Percentiles rank a stretch among this genome's conserved stretches.
phyloP scores from a whole-genome alignment of 2,329 filamentous ascomycete genomes.

The Apiospora malaysiana region DNA sequence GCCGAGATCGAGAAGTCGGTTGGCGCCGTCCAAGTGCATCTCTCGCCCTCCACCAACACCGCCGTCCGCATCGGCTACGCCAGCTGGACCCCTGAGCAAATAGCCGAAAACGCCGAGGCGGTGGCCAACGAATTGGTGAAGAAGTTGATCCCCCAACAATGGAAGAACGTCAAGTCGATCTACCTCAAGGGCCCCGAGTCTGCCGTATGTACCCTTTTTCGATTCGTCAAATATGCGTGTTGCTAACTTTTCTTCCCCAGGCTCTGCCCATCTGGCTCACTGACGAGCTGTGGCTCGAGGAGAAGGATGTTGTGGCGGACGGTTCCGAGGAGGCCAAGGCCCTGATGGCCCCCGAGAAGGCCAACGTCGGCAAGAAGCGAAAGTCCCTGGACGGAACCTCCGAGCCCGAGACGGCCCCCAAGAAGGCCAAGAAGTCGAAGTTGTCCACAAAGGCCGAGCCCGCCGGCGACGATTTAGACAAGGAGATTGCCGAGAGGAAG shows the following conservation, averaged over 20 bases:
- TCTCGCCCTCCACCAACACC: slow-evolving; percentile 80
- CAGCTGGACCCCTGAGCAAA: slow-evolving; percentile 73
- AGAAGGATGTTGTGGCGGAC: slow-evolving; percentile 71
- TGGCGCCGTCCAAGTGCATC: slow-evolving; percentile 77
- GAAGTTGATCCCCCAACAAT: slow-evolving; percentile 83
- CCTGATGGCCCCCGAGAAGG: slow-evolving; percentile 42
- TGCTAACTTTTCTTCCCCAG: not conserved
- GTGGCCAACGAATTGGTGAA: slow-evolving; percentile 74
- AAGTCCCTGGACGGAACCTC: slow-evolving; percentile 18
- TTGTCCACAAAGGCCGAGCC: slow-evolving; percentile 26
- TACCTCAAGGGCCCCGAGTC: slow-evolving; percentile 93
- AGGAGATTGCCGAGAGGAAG: slow-evolving; percentile 66
- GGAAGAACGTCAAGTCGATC: slow-evolving; percentile 82
- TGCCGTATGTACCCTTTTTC: slow-evolving; percentile 45
- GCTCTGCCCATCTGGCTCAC: slow-evolving; percentile 95
- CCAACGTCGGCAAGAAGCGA: slow-evolving; percentile 34
- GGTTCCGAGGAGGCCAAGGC: slow-evolving; percentile 55
- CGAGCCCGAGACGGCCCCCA: slow-evolving; percentile 43
- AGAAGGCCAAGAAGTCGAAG: slow-evolving; percentile 52
- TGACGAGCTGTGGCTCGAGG: slow-evolving; percentile 87
- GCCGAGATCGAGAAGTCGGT: slow-evolving; percentile 83
- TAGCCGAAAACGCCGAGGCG: slow-evolving; percentile 80
- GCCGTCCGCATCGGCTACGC: slow-evolving; percentile 81
- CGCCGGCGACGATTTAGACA: slow-evolving; percentile 57
- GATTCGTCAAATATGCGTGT: not conserved